Conservation (phyloP, 345 rosid genomes). For the Citrus australasica region DNA sequence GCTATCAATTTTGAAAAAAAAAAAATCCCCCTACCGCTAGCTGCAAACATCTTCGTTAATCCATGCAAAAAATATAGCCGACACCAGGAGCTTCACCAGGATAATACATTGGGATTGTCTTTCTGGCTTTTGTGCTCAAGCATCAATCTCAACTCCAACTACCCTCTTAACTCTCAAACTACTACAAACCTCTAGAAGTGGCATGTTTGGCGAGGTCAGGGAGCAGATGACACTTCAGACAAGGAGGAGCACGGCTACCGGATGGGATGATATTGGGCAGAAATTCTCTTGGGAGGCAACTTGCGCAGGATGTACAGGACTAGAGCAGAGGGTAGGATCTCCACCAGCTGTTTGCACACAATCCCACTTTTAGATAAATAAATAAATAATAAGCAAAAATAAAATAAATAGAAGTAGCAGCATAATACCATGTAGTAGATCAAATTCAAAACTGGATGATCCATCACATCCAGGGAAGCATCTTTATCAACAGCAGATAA, state of each 20-base stretch:
- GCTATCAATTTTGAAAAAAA: slow-evolving; percentile 2
- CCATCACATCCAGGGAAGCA: slow-evolving; percentile 79
- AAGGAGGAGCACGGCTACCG: slow-evolving; percentile 32
- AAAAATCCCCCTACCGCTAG: slow-evolving; percentile 16
- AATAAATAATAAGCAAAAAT: not conserved
- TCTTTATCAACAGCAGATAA: slow-evolving; percentile 76
- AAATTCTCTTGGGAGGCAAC: slow-evolving; percentile 91
- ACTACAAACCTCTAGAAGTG: not conserved
- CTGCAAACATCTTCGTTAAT: slow-evolving; percentile 15
- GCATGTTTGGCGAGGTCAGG: not conserved
- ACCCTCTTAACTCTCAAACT: slow-evolving; percentile 10
- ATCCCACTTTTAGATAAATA: not conserved
- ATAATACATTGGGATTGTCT: slow-evolving; percentile 15
- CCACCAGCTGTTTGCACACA: slow-evolving; percentile 63
- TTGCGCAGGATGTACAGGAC: slow-evolving; percentile 88
- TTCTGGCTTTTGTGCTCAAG: slow-evolving; percentile 18
- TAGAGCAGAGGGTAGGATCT: slow-evolving; percentile 93
- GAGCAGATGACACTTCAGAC: slow-evolving; percentile 8
- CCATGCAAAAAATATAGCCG: slow-evolving; percentile 23
- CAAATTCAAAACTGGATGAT: slow-evolving; percentile 90
- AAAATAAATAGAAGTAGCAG: not conserved
- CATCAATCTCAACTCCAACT: slow-evolving; percentile 10
- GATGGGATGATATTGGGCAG: slow-evolving; percentile 92
- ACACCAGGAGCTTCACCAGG: slow-evolving; percentile 26
- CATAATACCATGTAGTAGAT: slow-evolving; percentile 78